Base-by-base conservation (phyloP, 108 stramenopile species). In the Pseudonitzschia multiseries region DNA sequence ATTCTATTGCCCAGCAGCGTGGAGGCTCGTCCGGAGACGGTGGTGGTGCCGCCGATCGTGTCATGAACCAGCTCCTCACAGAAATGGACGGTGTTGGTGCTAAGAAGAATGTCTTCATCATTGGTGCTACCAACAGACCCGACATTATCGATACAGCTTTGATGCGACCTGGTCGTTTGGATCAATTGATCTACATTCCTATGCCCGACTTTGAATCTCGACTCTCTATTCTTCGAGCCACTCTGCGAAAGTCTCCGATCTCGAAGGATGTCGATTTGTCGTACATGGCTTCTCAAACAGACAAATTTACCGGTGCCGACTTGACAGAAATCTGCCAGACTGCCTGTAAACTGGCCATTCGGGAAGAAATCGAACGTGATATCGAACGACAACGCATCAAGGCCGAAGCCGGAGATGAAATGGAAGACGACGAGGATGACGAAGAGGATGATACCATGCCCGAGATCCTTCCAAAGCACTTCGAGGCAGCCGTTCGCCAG, bases 71-170 rank as follows among this genome's bases (percentile, higher is more conserved):
- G 93, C 89, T 99, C 52, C 81, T 99, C 57, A 99, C 99, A 14
- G 99, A 99, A 86, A 99, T 99, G 97, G 99, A 99, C 75, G 99
- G 99, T 60, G 97, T 99, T 22, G 98, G 98, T 43, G 92, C 97
- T 10, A 98, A 98, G 87, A 99, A 99, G 86, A 99, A 98, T 79
- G 99, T 99, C 52, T 99, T 99, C 83, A 98, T 99, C 83, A 96
- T 99, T 74, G 99, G 99, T 52, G 97, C 98, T 18, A 99, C 99
- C 64, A 98, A 98, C 78, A 70, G 99, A 62, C 99, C 99, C 43
- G 99, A 99, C 81, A 99, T 99, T 80, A 98, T 99, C 77, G 99
- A 99, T 87, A 93, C 98, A 9, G 99, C 99, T 63, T 84, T 99
- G 74, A 99, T 99, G 99, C 90, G 99, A 74, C 99, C 99, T 22